Base-by-base conservation (phyloP, 2,329 filamentous ascomycete species). In the Nothophaeocryptopus gaeumannii region DNA sequence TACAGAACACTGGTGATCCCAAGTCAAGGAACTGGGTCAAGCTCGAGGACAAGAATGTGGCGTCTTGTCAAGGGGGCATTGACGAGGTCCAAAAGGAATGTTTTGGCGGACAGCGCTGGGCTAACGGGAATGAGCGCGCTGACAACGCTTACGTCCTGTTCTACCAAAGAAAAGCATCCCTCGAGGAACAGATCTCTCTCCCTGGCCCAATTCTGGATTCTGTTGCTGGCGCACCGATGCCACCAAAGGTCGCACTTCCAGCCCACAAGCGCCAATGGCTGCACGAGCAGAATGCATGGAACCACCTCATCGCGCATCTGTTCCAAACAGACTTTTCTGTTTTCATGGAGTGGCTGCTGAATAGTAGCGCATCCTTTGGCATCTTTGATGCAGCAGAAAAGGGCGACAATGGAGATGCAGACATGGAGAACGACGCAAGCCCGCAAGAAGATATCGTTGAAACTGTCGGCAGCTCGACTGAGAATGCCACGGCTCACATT, bases 131-230 rank as follows among this genome's bases (percentile, higher is more conserved):
- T 12, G 53, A 60, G 15, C 62, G 58, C 26, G 50, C 52, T 4
- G 63, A 68, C 75, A 97, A 89, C 67, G 93, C 92, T 10, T 99
- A 99, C 69, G 97, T 99, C 88, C 78, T 99, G 8, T 97, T 99
- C 69, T 99, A 99, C 67, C 88, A 96, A 67, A 83, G 56, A 12
- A 49, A 51, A 15, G 20, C 10, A 11, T 45, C 30, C 13, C 35
- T 56, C 9, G 51, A 56, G 38, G 47, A 55, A 44, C 50, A 43
- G 15, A 39, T 58, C 8, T 38, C 54, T 9, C 14, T 56, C 26
- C 38, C 45, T 12, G 39, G 29, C 11, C 38, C 40, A 4, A 38
- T 51, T 14, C 10, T 37, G 5, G 53, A 57, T 32, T 41, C 50
- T 10, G 36, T 34, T 14, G 35, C 54, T 31, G 16, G 40, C 16